Conservation (phyloP, 495 filamentous ascomycete genomes). For the Penicillium alfredii region DNA sequence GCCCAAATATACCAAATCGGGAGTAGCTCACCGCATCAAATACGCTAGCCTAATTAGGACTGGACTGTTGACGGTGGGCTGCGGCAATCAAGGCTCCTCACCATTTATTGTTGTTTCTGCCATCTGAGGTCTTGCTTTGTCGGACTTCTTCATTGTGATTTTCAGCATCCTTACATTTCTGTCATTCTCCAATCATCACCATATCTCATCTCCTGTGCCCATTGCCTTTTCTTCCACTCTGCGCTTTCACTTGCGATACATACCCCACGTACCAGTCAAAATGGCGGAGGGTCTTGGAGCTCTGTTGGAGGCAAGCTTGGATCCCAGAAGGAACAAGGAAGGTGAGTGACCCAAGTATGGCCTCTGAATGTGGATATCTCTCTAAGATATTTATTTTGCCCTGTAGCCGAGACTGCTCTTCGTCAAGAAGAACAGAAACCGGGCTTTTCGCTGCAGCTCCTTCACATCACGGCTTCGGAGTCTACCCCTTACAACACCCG, state of each 20-base stretch:
- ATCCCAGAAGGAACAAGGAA: conserved; percentile 79
- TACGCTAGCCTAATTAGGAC: too few relatives aligned
- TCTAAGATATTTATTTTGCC: conserved; percentile 16
- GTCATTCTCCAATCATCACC: background rate
- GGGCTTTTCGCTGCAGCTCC: conserved; percentile 78
- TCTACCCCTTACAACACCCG: conserved; percentile 65
- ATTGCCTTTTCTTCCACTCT: conserved; percentile 1
- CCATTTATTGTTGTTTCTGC: conserved; percentile 20
- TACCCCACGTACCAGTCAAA: conserved; percentile 35
- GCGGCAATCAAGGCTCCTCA: conserved; percentile 19
- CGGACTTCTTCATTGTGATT: conserved; percentile 4
- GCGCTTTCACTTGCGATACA: conserved; percentile 18
- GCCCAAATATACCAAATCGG: too few relatives aligned
- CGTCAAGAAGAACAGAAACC: conserved; percentile 70
- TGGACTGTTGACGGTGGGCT: conserved; percentile 27
- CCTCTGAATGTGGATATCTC: background rate
- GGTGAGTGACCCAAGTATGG: conserved; percentile 46
- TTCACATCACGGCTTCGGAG: conserved; percentile 78
- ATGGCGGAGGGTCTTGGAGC: conserved; percentile 72
- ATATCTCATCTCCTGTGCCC: conserved; percentile 6
- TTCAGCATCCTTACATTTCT: conserved; percentile 6
- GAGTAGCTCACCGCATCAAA: too few relatives aligned
- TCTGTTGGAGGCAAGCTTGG: conserved; percentile 79
- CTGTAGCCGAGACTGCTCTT: conserved; percentile 71
- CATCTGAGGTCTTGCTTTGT: conserved; percentile 15